Conservation (phyloP, 192 early-diverging fungal genomes). For the Thoreauomyces humboldtii region DNA sequence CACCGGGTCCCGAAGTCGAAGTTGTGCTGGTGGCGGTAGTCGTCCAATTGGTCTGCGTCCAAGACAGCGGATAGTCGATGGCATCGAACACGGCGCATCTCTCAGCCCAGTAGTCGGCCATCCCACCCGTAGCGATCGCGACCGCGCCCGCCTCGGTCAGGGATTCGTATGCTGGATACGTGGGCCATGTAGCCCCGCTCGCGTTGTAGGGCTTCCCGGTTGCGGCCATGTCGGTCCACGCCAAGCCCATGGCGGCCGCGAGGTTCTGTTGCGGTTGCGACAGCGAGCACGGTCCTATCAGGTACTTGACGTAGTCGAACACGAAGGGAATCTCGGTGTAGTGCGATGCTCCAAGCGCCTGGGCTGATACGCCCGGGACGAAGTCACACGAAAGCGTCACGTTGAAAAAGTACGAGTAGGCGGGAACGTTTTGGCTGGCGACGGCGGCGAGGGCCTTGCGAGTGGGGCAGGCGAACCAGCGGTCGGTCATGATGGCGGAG, state of each 20-base stretch:
- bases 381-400: neutral
- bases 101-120: neutral
- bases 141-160: neutral
- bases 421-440: neutral
- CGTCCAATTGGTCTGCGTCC: neutral
- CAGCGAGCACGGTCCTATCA: neutral
- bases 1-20: neutral
- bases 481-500: neutral
- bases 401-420: neutral
- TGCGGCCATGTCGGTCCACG: conserved; percentile 5
- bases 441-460: neutral
- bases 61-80: neutral
- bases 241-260: neutral
- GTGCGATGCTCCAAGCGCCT: neutral
- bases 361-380: neutral
- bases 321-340: neutral
- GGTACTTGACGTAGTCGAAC: neutral
- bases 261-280: neutral
- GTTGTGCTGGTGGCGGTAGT: neutral
- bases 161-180: neutral
- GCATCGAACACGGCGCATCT: neutral
- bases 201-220: neutral
- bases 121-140: neutral
- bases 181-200: neutral
- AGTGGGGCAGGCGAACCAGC: neutral